Evolutionary conservation across 441 rosid species (phyloP).

Genomic region (Hura crepitans): DNA sequence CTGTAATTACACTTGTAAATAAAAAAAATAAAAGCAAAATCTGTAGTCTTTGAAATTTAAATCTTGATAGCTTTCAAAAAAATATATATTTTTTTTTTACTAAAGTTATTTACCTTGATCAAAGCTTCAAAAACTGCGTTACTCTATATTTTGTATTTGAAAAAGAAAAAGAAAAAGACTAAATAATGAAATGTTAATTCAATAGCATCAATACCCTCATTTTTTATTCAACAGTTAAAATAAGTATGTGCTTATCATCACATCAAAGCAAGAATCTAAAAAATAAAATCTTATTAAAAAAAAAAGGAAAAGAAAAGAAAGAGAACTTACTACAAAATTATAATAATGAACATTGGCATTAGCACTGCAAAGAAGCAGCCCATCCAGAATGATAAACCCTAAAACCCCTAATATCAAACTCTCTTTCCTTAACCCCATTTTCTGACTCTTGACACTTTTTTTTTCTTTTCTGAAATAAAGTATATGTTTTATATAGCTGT

Average conservation of each 20-base stretch:
- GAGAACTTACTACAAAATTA: constrained; percentile 20
- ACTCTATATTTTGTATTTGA: too few relatives aligned
- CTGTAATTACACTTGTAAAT: neutral
- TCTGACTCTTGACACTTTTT: neutral
- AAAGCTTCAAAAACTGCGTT: too few relatives aligned
- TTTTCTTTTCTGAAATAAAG: neutral
- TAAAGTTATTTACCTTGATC: too few relatives aligned
- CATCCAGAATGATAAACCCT: neutral
- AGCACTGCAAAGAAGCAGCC: neutral
- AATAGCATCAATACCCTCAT: too few relatives aligned
- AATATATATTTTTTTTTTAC: too few relatives aligned
- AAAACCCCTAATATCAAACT: neutral
- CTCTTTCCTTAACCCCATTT: neutral
- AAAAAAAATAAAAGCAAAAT: too few relatives aligned
- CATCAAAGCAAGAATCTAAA: too few relatives aligned
- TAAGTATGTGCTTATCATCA: too few relatives aligned
- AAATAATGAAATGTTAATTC: too few relatives aligned
- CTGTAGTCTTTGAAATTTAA: too few relatives aligned
- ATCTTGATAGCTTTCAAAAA: too few relatives aligned
- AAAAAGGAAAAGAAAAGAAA: neutral
- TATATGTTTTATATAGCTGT: neutral
- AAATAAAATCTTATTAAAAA: neutral
- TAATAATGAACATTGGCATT: neutral
- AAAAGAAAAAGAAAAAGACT: neutral
- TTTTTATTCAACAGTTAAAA: too few relatives aligned